Evolutionary conservation across 1,284 basidiomycete species (phyloP).

Genomic region (Ustilago bromivora): DNA sequence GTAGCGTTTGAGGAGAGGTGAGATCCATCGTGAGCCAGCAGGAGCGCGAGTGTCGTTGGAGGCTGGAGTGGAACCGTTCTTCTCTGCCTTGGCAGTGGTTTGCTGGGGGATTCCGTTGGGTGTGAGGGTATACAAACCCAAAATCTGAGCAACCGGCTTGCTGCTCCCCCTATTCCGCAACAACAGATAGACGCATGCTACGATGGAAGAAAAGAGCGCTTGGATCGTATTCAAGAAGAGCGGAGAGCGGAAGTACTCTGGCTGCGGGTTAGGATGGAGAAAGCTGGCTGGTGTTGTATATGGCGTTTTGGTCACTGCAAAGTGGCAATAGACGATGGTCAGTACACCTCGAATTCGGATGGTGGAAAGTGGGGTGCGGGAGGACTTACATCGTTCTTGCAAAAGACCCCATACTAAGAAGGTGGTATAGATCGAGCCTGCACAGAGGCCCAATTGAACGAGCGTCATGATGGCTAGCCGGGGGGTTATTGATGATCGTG

Average conservation of each 20-base stretch:
- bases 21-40: conserved; percentile 69
- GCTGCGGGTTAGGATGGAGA: conserved; percentile 50
- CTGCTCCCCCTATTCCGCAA: conserved; percentile 72
- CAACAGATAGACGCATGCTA: conserved; percentile 84
- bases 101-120: conserved; percentile 22
- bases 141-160: conserved; percentile 32
- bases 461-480: conserved; percentile 33
- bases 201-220: conserved; percentile 81
- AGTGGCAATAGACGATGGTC: neutral
- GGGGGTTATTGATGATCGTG: conserved; percentile 3
- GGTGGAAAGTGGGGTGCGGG: neutral
- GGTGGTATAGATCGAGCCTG: conserved; percentile 64
- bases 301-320: conserved; percentile 60
- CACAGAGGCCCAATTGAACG: conserved; percentile 60
- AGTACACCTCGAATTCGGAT: neutral
- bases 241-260: conserved; percentile 79
- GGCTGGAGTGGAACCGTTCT: neutral
- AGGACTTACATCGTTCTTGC: conserved; percentile 55
- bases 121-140: conserved; percentile 61
- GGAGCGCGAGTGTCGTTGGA: neutral
- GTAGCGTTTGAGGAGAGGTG: conserved; percentile 73
- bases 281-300: conserved; percentile 50
- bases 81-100: neutral
- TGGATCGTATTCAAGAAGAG: conserved; percentile 89
- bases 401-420: conserved; percentile 69